phyloP scores from a whole-genome alignment of 352 stramenopile species.

The Globisporangium cederbergense region DNA sequence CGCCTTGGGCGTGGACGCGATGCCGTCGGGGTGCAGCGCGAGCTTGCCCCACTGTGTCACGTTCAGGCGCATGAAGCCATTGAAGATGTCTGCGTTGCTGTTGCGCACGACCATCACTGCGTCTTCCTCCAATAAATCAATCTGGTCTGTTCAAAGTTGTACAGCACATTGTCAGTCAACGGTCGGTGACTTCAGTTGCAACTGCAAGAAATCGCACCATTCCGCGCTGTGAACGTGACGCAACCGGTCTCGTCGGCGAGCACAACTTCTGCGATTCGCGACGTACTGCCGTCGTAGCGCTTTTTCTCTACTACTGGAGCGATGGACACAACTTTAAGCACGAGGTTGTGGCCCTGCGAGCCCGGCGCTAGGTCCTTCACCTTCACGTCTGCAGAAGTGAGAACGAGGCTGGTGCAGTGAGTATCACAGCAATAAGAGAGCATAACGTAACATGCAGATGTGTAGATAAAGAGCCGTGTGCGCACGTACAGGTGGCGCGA shows the following conservation, averaged over 20 bases:
- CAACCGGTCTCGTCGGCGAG: slow-evolving; percentile 81
- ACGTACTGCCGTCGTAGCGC: slow-evolving; percentile 59
- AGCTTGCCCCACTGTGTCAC: slow-evolving; percentile 87
- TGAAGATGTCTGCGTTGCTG: slow-evolving; percentile 79
- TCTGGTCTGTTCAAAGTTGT: slow-evolving; percentile 52
- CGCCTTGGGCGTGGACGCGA: slow-evolving; percentile 63
- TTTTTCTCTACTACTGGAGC: slow-evolving; percentile 58
- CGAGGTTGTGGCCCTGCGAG: slow-evolving; percentile 78
- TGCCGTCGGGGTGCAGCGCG: slow-evolving; percentile 57
- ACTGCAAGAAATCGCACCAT: slow-evolving; percentile 36
- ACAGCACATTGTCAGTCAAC: not conserved
- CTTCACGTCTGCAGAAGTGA: slow-evolving; percentile 55
- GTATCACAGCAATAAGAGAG: not conserved
- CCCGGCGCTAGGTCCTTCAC: slow-evolving; percentile 69
- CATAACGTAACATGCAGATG: not conserved
- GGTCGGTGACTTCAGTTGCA: not conserved
- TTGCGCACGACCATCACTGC: slow-evolving; percentile 75
- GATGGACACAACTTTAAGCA: slow-evolving; percentile 69
- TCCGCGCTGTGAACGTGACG: slow-evolving; percentile 76
- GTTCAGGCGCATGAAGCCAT: slow-evolving; percentile 82
- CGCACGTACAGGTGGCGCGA: slow-evolving; percentile 2
- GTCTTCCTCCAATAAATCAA: slow-evolving; percentile 56
- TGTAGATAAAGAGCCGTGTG: not conserved
- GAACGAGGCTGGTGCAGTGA: not conserved
- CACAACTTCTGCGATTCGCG: slow-evolving; percentile 72